Conservation (phyloP, 257 asterid genomes). For the Penstemon davidsonii region DNA sequence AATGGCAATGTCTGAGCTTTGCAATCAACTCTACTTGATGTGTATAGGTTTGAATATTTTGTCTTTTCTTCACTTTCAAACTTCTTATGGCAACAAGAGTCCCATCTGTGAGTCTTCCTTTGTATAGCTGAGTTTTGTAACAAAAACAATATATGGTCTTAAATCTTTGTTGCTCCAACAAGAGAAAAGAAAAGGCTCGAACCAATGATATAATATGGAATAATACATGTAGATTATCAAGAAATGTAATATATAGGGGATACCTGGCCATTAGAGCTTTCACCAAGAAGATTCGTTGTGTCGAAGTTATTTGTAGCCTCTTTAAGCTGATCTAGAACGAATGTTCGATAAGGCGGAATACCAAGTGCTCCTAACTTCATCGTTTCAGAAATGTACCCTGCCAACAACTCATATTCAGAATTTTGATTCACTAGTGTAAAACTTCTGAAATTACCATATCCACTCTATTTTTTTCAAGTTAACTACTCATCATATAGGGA, state of each 20-base stretch:
- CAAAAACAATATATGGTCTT: neutral
- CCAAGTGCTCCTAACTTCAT: constrained; percentile 78
- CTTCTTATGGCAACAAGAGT: constrained; percentile 60
- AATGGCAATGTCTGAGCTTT: constrained; percentile 66
- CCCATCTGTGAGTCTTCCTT: constrained; percentile 69
- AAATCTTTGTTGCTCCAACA: neutral
- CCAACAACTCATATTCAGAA: constrained; percentile 24
- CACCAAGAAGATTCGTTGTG: constrained; percentile 48
- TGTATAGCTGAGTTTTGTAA: constrained; percentile 50
- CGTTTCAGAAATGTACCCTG: constrained; percentile 82
- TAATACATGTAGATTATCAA: no score
- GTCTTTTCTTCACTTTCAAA: constrained; percentile 55
- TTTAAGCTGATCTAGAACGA: constrained; percentile 69
- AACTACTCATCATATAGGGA: neutral
- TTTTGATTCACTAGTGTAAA: neutral
- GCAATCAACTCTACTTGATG: constrained; percentile 69
- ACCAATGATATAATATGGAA: no score
- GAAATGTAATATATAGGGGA: neutral
- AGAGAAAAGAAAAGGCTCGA: neutral
- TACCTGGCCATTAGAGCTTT: constrained; percentile 76
- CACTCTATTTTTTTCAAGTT: neutral
- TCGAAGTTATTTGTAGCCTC: constrained; percentile 83
- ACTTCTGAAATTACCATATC: neutral
- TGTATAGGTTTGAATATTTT: constrained; percentile 53
- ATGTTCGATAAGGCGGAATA: constrained; percentile 65